Percentiles rank a stretch among this genome's conserved stretches.
phyloP scores from a whole-genome alignment of 352 stramenopile species.

The Phytopythium boreale region DNA sequence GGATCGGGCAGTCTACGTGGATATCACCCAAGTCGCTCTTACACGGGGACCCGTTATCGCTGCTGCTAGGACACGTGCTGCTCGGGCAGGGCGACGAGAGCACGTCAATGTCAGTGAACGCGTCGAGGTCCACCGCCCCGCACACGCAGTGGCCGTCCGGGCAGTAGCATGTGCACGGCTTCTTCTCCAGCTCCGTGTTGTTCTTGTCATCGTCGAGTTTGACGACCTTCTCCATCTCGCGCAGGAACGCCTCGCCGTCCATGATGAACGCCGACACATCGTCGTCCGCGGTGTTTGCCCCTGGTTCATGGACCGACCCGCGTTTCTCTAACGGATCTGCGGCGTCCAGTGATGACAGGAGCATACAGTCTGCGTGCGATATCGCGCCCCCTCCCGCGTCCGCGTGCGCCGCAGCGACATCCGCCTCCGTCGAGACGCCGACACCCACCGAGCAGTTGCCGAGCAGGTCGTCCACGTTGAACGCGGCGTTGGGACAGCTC shows the following conservation, averaged over 20 bases:
- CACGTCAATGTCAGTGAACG: conserved; percentile 42
- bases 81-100: conserved; percentile 51
- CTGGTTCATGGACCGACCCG: conserved; percentile 11
- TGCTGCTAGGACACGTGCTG: conserved; percentile 30
- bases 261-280: conserved; percentile 47
- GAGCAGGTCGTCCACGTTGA: conserved; percentile 29
- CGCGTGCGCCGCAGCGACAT: neutral
- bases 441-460: conserved; percentile 28
- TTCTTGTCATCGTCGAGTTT: conserved; percentile 29
- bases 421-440: conserved; percentile 17
- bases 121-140: conserved; percentile 35
- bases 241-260: conserved; percentile 54
- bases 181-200: conserved; percentile 9
- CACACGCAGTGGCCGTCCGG: conserved; percentile 13
- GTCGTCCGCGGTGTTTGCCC: conserved; percentile 12
- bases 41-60: conserved; percentile 20
- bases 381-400: neutral
- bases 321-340: conserved; percentile 10
- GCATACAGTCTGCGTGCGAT: conserved; percentile 20
- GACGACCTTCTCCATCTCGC: conserved; percentile 50
- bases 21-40: conserved; percentile 34
- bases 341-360: conserved; percentile 15
- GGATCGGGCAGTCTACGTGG: conserved; percentile 19
- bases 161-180: conserved; percentile 8
- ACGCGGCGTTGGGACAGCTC: conserved; percentile 6